Evolutionary conservation across 192 early-diverging fungal species (phyloP), one percentile per base, ranked within the genome.

Genomic region (Coemansia sp.): DNA sequence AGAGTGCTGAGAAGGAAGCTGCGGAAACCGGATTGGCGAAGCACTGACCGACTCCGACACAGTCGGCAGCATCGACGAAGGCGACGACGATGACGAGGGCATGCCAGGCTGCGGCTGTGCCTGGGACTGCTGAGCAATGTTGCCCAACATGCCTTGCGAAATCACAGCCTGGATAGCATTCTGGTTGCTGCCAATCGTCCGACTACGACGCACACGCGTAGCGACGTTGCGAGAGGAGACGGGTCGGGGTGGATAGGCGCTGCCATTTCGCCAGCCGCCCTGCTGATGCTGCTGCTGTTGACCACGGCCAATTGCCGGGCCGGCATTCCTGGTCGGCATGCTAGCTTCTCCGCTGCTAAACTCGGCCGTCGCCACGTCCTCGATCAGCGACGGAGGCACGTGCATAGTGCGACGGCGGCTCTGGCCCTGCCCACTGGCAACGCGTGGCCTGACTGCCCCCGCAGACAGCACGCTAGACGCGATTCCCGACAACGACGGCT

Each of bases 361-460:
- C 55, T 60, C 69, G 13, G 69, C 56, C 0, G 70, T 69, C 2
- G 63, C 75, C 18, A 78, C 75, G 36, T 57, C 75, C 28, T 78
- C 75, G n/a, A 67, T 58, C 46, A 79, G 61, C 49, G 71, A 67
- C 34, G 76, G 71, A 27, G 76, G 76, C 35, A 79, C 76, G 39
- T 79, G 69, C 76, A 79, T 72, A 27, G 75, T 72, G 52, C 75
- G 75, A 1, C 75, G 68, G 18, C 74, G 75, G 22, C 56, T n/a
- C 47, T 53, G 46, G 50, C 56, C 28, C 47, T 46, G 46, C 29
- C 51, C 16, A 49, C 23, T 28, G 52, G 57, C 3, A 49, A 50
- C 2, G 48, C 61, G 1, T 55, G 14, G 32, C 13, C 20, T 39
- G 34, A 7, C 19, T 2, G 34, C n/a, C 11, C 35, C 55, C 3